Evolutionary conservation across 129 eudicot genomes (phyloP).

Genomic region (Glebionis coronaria): DNA sequence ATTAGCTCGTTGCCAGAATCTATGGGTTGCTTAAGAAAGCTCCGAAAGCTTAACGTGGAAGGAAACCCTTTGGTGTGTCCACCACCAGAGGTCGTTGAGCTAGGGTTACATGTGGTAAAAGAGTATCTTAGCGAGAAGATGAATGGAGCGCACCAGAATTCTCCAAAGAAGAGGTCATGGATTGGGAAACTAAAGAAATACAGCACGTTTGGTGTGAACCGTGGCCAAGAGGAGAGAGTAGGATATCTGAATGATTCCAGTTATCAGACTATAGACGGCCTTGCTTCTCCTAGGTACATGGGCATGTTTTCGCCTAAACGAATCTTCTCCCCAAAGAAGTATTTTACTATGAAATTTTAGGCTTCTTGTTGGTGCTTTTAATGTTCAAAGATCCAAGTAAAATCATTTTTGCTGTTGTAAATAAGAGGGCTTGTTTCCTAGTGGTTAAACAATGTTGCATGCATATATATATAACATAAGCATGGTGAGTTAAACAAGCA

Average conservation of each 20-base stretch:
- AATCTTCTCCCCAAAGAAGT: constrained; percentile 61
- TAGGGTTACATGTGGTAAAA: constrained; percentile 55
- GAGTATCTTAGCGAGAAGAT: constrained; percentile 65
- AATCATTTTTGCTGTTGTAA: neutral
- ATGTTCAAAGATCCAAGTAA: neutral
- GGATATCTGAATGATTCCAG: constrained; percentile 35
- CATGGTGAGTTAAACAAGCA: neutral
- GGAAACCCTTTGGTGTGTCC: constrained; percentile 84
- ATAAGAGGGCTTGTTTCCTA: constrained; percentile 8
- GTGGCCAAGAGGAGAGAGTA: constrained; percentile 27
- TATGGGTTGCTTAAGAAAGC: constrained; percentile 60
- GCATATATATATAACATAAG: constrained; percentile 12
- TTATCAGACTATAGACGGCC: constrained; percentile 40
- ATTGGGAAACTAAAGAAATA: constrained; percentile 58
- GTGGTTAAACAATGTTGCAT: constrained; percentile 20
- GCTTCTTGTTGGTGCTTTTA: neutral
- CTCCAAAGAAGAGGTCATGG: constrained; percentile 67
- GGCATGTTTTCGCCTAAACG: constrained; percentile 77
- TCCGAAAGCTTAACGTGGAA: constrained; percentile 70
- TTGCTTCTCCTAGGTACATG: constrained; percentile 64
- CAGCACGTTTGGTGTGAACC: constrained; percentile 44
- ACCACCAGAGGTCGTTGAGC: constrained; percentile 68
- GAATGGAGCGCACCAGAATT: constrained; percentile 41
- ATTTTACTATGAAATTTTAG: constrained; percentile 40
- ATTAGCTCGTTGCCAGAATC: constrained; percentile 60